Base-by-base conservation (phyloP, 2,329 filamentous ascomycete genomes). In the Colletotrichum tropicale region DNA sequence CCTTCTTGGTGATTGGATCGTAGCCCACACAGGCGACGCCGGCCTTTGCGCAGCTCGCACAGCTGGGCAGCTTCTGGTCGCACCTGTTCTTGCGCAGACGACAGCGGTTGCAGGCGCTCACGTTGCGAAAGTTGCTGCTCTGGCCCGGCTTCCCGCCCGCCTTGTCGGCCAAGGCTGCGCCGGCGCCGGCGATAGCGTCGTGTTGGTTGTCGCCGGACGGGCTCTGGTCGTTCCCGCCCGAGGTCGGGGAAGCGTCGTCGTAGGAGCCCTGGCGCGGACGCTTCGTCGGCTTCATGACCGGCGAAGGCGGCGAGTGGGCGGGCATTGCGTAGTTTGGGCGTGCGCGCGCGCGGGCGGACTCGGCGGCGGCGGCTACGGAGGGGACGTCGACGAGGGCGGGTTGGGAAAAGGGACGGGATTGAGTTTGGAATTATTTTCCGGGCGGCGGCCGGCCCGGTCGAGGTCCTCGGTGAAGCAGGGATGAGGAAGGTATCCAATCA, bases 91-190 rank as follows among this genome's bases (percentile, higher is more conserved):
- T 98, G 81, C 96, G 92, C 83, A 98, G 87, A 61, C 96, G 92
- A 85, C 96, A 98, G 55, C 96, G 92, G 87, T 98, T 98, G 86
- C 96, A 98, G 72, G 96, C 96, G 84, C 95, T 98, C 78, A 98
- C 96, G 84, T 96, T 96, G 80, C 94, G 93, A 81, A 96, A 96
- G 78, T 89, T 93, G 83, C 89, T 92, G 83, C 90, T 91, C 83
- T 92, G 90, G 12, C 89, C 89, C 16, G 87, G 83, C 80, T 90
- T 91, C 66, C 82, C 81, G 67, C 80, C 80, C 26, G 48, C 6
- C 70, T 81, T 79, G 28, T 80, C 76, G 66, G 82, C 78, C 38
- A 81, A 77, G 28, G 81, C 78, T 52, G 80, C 81, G 66, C 82
- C 80, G 30, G 52, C 81, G 66, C 81, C 80, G 43, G 64, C 62